Evolutionary conservation across 306 rosid genomes (phyloP).

Genomic region (Glycine soja): DNA sequence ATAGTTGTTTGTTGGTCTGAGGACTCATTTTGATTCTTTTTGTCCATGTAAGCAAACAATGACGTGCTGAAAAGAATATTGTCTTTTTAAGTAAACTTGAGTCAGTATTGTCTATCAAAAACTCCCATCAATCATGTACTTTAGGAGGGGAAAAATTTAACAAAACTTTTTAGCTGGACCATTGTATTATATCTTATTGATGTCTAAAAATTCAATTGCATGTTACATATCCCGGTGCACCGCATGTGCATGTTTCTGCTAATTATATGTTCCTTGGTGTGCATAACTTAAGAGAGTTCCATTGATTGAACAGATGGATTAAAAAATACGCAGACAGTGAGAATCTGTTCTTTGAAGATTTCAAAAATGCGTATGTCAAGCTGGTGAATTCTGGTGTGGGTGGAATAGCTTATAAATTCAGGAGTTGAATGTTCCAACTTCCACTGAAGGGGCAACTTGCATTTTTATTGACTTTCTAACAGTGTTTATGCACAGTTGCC

Average conservation of each 20-base stretch:
- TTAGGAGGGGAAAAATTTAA: not conserved
- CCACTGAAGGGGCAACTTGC: slow-evolving; percentile 29
- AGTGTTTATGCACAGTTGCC: slow-evolving; percentile 28
- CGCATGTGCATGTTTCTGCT: slow-evolving; percentile 34
- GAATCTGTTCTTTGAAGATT: slow-evolving; percentile 82
- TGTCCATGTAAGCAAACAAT: slow-evolving; percentile 1
- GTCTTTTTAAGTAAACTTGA: slow-evolving; percentile 6
- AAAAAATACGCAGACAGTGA: slow-evolving; percentile 74
- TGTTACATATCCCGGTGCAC: slow-evolving; percentile 39
- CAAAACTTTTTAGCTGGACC: not conserved
- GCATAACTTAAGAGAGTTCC: slow-evolving; percentile 4
- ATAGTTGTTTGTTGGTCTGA: not conserved
- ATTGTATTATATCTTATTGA: slow-evolving; percentile 3
- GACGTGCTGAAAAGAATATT: slow-evolving; percentile 14
- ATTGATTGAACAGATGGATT: slow-evolving; percentile 77
- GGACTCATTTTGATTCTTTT: not conserved
- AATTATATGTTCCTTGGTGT: slow-evolving; percentile 16
- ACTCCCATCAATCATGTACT: not conserved
- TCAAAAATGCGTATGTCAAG: slow-evolving; percentile 78
- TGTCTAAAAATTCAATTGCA: slow-evolving; percentile 28
- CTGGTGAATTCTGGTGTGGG: slow-evolving; percentile 86
- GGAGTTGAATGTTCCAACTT: slow-evolving; percentile 29
- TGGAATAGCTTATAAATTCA: slow-evolving; percentile 67
- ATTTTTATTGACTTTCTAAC: slow-evolving; percentile 15
- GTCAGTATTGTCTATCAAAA: not conserved